Evolutionary conservation across 805 yeast genomes (phyloP).

Genomic region (Wickerhamomyces pijperi): DNA sequence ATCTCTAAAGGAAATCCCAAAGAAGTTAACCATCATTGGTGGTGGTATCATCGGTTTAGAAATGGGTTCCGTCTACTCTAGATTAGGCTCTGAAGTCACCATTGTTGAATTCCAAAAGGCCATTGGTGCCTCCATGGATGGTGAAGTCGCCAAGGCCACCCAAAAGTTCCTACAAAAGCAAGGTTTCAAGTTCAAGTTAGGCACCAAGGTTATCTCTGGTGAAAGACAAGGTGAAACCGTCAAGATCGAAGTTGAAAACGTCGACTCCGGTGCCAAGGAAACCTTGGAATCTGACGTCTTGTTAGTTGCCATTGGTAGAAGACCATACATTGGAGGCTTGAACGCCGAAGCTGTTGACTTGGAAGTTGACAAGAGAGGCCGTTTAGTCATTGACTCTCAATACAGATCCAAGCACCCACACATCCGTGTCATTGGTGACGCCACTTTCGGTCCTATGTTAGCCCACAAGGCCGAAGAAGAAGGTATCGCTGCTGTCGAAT

Average conservation of each 20-base stretch:
- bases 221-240: slow-evolving; percentile 83
- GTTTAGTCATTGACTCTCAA: slow-evolving; percentile 89
- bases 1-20: slow-evolving; percentile 80
- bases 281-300: slow-evolving; percentile 81
- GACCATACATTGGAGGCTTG: slow-evolving; percentile 89
- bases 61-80: slow-evolving; percentile 96
- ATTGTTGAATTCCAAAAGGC: slow-evolving; percentile 82
- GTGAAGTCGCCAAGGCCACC: slow-evolving; percentile 81
- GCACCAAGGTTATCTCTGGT: slow-evolving; percentile 85
- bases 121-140: slow-evolving; percentile 98
- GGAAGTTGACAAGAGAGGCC: slow-evolving; percentile 85
- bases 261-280: slow-evolving; percentile 74
- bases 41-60: slow-evolving; percentile 99
- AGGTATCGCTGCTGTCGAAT: slow-evolving; percentile 97
- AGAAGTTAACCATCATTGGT: slow-evolving; percentile 86
- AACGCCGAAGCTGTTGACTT: slow-evolving; percentile 82
- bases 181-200: slow-evolving; percentile 86
- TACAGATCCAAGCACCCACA: slow-evolving; percentile 87
- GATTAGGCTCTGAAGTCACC: slow-evolving; percentile 93
- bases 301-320: slow-evolving; percentile 96
- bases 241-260: slow-evolving; percentile 78
- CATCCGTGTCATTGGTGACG: slow-evolving; percentile 97
- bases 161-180: slow-evolving; percentile 89
- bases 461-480: slow-evolving; percentile 99
- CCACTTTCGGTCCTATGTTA: slow-evolving; percentile 96